These are phyloP conservation scores for Omphalotus guepiniiformis DNA, from an alignment of 768 basidiomycete species.

Conservation along the genomic window DNA sequence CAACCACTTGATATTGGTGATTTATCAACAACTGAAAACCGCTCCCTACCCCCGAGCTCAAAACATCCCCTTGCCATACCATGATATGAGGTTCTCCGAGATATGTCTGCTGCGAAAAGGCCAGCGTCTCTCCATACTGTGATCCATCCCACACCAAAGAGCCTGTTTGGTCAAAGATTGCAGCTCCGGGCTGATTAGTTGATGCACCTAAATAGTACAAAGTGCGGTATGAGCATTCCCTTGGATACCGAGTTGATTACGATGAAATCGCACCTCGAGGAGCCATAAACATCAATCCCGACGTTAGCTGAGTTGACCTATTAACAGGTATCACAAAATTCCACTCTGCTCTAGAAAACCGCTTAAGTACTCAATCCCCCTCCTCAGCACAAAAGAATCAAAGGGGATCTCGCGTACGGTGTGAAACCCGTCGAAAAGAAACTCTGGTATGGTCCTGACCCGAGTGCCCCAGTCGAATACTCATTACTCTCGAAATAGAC, in stretches of 20 bases:
- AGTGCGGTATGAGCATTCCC: not conserved
- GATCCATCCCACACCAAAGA: slow-evolving; percentile 6
- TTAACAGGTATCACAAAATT: slow-evolving; percentile 1
- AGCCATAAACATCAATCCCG: slow-evolving; percentile 1
- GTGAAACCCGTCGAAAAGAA: slow-evolving; percentile 3
- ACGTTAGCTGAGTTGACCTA: not conserved
- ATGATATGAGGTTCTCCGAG: slow-evolving; percentile 5
- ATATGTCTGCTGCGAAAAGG: not conserved
- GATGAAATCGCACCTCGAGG: not conserved
- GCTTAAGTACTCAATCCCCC: not conserved
- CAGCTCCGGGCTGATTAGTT: not conserved
- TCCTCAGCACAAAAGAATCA: not conserved
- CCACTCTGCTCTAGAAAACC: not conserved
- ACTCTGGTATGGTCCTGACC: not conserved
- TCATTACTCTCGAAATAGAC: not conserved
- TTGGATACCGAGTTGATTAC: too few relatives aligned
- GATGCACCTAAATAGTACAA: not conserved
- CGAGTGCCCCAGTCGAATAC: not conserved
- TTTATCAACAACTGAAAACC: slow-evolving; percentile 1
- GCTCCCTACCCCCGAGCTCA: not conserved
- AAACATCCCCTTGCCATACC: not conserved
- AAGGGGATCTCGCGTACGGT: not conserved
- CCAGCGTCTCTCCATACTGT: slow-evolving; percentile 1
- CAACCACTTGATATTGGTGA: not conserved
- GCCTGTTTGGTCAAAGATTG: slow-evolving; percentile 1